These are phyloP conservation scores for Baorangia bicolor DNA, from an alignment of 768 basidiomycete genomes.

Conservation along the genomic window DNA sequence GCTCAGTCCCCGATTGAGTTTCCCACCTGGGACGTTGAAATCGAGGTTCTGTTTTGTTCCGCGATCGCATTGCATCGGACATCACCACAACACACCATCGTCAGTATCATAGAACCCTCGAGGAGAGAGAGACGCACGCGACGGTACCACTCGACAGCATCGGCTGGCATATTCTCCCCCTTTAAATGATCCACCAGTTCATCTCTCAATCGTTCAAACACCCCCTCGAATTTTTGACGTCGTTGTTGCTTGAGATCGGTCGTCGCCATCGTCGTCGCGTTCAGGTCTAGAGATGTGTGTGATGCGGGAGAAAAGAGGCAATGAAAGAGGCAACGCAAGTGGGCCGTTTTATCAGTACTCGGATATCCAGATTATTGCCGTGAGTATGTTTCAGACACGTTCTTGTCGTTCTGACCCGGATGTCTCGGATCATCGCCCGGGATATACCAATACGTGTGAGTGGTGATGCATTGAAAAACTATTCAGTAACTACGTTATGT, in stretches of 20 bases:
- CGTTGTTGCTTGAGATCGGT: slow-evolving; percentile 40
- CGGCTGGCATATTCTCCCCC: slow-evolving; percentile 74
- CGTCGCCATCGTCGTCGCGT: slow-evolving; percentile 21
- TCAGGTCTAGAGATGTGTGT: too few species aligned
- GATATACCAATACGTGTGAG: too few species aligned
- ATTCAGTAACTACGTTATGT: background rate
- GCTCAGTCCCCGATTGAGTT: slow-evolving; percentile 95
- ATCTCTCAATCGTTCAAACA: slow-evolving; percentile 69
- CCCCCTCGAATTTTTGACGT: slow-evolving; percentile 66
- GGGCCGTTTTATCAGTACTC: background rate
- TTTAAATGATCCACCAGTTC: slow-evolving; percentile 73
- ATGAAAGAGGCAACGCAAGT: background rate
- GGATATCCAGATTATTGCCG: background rate
- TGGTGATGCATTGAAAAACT: background rate
- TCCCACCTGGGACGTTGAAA: slow-evolving; percentile 95
- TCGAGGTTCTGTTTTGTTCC: slow-evolving; percentile 64
- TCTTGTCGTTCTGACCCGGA: background rate
- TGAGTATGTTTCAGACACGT: background rate
- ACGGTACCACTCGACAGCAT: slow-evolving; percentile 75
- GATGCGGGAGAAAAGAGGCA: background rate
- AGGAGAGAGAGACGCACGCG: slow-evolving; percentile 49
- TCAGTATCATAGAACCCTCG: background rate
- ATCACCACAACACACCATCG: too few species aligned
- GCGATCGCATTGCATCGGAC: too few species aligned
- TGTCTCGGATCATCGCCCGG: too few species aligned